Conservation (phyloP, 2,329 filamentous ascomycete genomes). For the Aureobasidium pullulans region DNA sequence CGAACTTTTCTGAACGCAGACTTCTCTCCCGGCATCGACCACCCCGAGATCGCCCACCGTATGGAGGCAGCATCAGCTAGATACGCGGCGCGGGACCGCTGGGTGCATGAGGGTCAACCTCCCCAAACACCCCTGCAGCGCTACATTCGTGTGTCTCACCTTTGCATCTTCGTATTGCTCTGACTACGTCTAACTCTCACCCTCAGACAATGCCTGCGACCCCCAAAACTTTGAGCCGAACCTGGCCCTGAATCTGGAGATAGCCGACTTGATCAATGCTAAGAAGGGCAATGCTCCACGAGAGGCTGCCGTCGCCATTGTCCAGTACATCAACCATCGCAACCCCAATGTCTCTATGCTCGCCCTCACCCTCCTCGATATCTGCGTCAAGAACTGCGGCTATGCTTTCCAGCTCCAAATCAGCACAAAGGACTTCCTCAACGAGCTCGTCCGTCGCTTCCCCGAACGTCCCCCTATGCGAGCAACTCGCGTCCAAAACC, state of each 20-base stretch:
- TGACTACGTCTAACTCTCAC: not conserved
- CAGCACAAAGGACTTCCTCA: slow-evolving; percentile 96
- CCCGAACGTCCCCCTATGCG: slow-evolving; percentile 87
- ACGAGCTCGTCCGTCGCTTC: slow-evolving; percentile 92
- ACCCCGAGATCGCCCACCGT: slow-evolving; percentile 16
- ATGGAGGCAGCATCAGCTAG: slow-evolving; percentile 94
- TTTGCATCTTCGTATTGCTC: not conserved
- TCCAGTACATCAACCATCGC: slow-evolving; percentile 91
- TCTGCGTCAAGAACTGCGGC: slow-evolving; percentile 99
- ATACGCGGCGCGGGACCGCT: slow-evolving; percentile 91
- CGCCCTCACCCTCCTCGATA: slow-evolving; percentile 84
- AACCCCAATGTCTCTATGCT: slow-evolving; percentile 92
- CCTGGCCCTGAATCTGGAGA: slow-evolving; percentile 91
- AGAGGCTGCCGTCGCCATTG: slow-evolving; percentile 88
- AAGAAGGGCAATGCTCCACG: slow-evolving; percentile 95
- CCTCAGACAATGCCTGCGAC: slow-evolving; percentile 79
- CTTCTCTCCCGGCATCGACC: not conserved
- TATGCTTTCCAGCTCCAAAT: slow-evolving; percentile 99
- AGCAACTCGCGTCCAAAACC: slow-evolving; percentile 76
- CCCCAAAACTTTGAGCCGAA: slow-evolving; percentile 98
- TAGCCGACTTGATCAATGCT: slow-evolving; percentile 89
- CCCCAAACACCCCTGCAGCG: slow-evolving; percentile 82
- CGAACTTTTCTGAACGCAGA: not conserved
- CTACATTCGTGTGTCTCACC: slow-evolving; percentile 61
- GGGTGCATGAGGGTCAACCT: slow-evolving; percentile 71